Evolutionary conservation across 495 filamentous ascomycete species (phyloP).

Genomic region (Alectoria sarmentosa): DNA sequence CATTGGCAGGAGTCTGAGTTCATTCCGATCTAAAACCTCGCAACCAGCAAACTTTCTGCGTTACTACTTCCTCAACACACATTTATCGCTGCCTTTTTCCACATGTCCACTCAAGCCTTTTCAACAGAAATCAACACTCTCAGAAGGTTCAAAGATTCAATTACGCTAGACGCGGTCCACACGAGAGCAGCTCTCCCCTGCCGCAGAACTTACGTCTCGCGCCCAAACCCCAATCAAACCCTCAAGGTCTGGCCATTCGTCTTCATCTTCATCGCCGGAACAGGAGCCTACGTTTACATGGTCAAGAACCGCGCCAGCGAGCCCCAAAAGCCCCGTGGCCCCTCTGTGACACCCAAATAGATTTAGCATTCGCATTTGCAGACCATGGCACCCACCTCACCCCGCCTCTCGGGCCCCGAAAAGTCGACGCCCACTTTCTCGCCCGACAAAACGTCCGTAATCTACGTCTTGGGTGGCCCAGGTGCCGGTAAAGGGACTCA

Average conservation of each 20-base stretch:
- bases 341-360: slow-evolving; percentile 23
- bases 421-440: slow-evolving; percentile 68
- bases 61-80: not conserved
- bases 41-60: not conserved
- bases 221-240: slow-evolving; percentile 25
- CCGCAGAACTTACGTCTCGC: slow-evolving; percentile 12
- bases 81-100: not conserved
- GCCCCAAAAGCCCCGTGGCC: slow-evolving; percentile 27
- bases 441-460: slow-evolving; percentile 70
- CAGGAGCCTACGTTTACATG: slow-evolving; percentile 54
- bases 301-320: slow-evolving; percentile 51
- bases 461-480: slow-evolving; percentile 56
- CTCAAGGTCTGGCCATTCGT: slow-evolving; percentile 63
- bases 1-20: not conserved
- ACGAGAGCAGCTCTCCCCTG: not conserved
- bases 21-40: not conserved
- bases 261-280: slow-evolving; percentile 50
- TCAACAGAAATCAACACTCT: not conserved
- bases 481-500: slow-evolving; percentile 60
- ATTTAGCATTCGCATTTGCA: slow-evolving; percentile 7
- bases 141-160: not conserved
- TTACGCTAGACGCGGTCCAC: not conserved
- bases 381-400: slow-evolving; percentile 35
- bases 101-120: not conserved
- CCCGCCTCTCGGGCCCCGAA: slow-evolving; percentile 42